Conservation (phyloP, 169 alveolate genomes). For the Babesia gibsoni region DNA sequence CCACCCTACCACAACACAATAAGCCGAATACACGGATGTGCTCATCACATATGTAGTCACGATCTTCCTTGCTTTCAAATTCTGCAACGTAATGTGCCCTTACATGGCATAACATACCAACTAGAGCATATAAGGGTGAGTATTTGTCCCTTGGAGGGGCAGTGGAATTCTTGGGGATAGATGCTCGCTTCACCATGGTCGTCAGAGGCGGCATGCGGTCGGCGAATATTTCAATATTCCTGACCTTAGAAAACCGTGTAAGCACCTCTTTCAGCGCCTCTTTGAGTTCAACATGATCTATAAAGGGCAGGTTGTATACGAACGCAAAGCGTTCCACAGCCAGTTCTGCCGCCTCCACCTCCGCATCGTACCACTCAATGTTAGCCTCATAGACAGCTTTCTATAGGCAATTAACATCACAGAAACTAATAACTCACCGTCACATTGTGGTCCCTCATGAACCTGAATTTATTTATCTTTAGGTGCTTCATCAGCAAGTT, state of each 20-base stretch:
- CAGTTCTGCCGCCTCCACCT: constrained; percentile 14
- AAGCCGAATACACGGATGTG: constrained; percentile 52
- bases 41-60: constrained; percentile 36
- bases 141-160: constrained; percentile 58
- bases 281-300: constrained; percentile 22
- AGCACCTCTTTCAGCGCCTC: constrained; percentile 20
- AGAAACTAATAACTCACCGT: constrained; percentile 19
- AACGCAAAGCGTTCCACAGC: constrained; percentile 44
- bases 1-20: constrained; percentile 50
- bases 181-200: constrained; percentile 7
- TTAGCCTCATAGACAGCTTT: constrained; percentile 62
- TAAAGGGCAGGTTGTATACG: constrained; percentile 56
- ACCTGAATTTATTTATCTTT: constrained; percentile 47
- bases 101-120: too few species aligned
- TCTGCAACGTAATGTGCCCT: constrained; percentile 9
- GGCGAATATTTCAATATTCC: constrained; percentile 16
- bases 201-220: constrained; percentile 62
- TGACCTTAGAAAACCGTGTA: constrained; percentile 18
- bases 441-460: constrained; percentile 53
- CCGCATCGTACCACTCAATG: constrained; percentile 54
- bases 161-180: constrained; percentile 4
- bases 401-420: background rate
- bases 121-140: constrained; percentile 61
- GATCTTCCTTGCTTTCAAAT: constrained; percentile 37
- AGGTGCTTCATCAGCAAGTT: constrained; percentile 50